Conservation (phyloP, 495 filamentous ascomycete genomes). For the Aspergillus kassunensis region DNA sequence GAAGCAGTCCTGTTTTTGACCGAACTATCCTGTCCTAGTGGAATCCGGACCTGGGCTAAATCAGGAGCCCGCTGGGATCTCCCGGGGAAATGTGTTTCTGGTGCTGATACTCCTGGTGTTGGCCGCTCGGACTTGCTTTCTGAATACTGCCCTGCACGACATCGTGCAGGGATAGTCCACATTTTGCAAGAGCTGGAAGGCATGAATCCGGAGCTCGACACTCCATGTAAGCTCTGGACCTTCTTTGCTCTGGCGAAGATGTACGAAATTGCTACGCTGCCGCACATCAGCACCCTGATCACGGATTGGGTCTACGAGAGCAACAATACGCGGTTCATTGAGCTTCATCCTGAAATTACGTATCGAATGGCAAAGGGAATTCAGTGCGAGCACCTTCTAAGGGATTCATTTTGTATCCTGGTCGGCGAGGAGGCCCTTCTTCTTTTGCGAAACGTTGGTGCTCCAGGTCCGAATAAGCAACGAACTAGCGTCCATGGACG, state of each 20-base stretch:
- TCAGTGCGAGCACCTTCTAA: slow-evolving; percentile 33
- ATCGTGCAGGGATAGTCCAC: slow-evolving; percentile 57
- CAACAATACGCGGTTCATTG: slow-evolving; percentile 42
- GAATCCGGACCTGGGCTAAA: slow-evolving; percentile 43
- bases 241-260: slow-evolving; percentile 56
- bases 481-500: slow-evolving; percentile 27
- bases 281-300: slow-evolving; percentile 33
- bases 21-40: slow-evolving; percentile 53
- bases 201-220: slow-evolving; percentile 51
- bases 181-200: slow-evolving; percentile 52
- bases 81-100: slow-evolving; percentile 31
- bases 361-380: slow-evolving; percentile 44
- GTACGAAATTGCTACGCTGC: slow-evolving; percentile 44
- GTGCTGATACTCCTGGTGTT: slow-evolving; percentile 28
- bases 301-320: slow-evolving; percentile 44
- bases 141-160: slow-evolving; percentile 59
- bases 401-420: slow-evolving; percentile 44
- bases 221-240: slow-evolving; percentile 61
- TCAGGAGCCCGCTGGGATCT: slow-evolving; percentile 44
- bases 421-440: slow-evolving; percentile 46
- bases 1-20: slow-evolving; percentile 55
- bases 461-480: neutral
- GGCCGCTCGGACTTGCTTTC: slow-evolving; percentile 13
- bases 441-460: slow-evolving; percentile 16
- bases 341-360: slow-evolving; percentile 43